Conservation (phyloP, 2,329 filamentous ascomycete species). For the Botryotinia calthae region DNA sequence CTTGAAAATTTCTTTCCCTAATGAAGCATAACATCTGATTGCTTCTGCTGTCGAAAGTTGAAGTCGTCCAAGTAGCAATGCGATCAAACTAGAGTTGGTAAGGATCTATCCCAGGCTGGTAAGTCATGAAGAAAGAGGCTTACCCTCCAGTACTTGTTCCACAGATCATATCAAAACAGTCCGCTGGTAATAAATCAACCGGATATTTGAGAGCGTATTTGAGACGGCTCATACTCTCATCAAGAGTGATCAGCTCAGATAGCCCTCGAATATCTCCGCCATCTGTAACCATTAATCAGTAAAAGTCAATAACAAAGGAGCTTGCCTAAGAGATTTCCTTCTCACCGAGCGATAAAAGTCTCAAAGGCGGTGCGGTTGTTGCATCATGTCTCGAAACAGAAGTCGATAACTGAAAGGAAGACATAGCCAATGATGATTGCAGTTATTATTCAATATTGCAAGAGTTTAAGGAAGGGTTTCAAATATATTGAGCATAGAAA, state of each 20-base stretch:
- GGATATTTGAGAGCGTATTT: not conserved
- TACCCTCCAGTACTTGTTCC: not conserved
- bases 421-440: not conserved
- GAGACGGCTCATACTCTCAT: not conserved
- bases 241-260: not conserved
- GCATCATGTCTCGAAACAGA: too few relatives aligned
- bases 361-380: not conserved
- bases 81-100: not conserved
- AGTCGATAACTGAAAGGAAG: not conserved
- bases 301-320: not conserved
- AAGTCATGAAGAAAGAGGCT: not conserved
- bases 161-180: not conserved
- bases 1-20: not conserved
- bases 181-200: not conserved
- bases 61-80: not conserved
- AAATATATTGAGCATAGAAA: too few relatives aligned
- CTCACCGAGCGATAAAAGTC: not conserved
- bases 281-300: not conserved
- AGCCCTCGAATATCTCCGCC: not conserved
- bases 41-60: not conserved
- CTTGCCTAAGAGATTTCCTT: too few relatives aligned
- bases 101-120: not conserved
- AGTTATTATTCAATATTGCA: not conserved
- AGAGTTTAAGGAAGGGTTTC: not conserved
- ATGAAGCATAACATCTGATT: not conserved